Conservation (phyloP, 495 filamentous ascomycete genomes). For the Penicillium arizonense region DNA sequence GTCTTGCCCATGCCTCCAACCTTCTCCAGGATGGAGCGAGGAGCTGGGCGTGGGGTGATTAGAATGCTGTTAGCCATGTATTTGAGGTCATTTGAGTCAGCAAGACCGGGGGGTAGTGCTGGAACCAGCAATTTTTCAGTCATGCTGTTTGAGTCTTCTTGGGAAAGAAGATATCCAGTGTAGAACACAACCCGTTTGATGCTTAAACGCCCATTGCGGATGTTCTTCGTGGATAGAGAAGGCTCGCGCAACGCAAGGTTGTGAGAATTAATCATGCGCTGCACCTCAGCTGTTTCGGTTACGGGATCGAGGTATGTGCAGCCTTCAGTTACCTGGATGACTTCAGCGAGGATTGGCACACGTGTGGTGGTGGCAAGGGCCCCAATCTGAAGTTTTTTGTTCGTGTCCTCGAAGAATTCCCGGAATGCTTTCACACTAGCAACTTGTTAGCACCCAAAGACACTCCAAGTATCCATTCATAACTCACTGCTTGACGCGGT, state of each 20-base stretch:
- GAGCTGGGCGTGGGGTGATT: conserved; percentile 74
- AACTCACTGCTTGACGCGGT: conserved; percentile 61
- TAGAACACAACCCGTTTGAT: conserved; percentile 89
- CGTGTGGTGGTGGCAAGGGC: conserved; percentile 35
- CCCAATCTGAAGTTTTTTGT: conserved; percentile 47
- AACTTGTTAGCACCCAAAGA: conserved; percentile 13
- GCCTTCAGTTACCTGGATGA: conserved; percentile 82
- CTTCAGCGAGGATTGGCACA: conserved; percentile 69
- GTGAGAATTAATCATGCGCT: conserved; percentile 85
- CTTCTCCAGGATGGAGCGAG: conserved; percentile 66
- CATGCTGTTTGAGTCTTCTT: conserved; percentile 65
- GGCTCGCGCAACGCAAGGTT: conserved; percentile 56
- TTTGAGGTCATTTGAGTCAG: conserved; percentile 66
- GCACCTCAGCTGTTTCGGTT: conserved; percentile 78
- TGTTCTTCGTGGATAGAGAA: conserved; percentile 29
- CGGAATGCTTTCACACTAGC: conserved; percentile 73
- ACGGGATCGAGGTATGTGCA: conserved; percentile 76
- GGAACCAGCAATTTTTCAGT: conserved; percentile 65
- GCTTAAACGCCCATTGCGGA: conserved; percentile 45
- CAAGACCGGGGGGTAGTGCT: conserved; percentile 36
- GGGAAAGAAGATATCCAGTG: conserved; percentile 86
- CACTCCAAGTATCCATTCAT: background rate
- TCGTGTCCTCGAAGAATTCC: conserved; percentile 73
- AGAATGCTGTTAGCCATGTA: conserved; percentile 88
- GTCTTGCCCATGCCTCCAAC: conserved; percentile 83